Conservation (phyloP, 148 eudicot genomes). For the Vaccinium vitisidaea region DNA sequence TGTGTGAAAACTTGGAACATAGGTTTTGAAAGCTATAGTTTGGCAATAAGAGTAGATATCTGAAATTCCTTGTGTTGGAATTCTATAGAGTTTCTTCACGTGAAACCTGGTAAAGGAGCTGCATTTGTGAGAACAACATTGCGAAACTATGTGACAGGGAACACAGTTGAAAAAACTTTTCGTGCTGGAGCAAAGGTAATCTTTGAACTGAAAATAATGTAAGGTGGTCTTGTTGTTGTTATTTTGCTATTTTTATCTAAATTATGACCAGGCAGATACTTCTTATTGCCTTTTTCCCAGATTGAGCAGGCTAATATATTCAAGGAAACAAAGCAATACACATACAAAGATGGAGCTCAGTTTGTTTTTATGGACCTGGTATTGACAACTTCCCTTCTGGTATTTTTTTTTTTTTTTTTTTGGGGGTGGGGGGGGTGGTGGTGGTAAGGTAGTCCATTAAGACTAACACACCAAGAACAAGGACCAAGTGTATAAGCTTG, state of each 20-base stretch:
- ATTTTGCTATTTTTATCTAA: not conserved
- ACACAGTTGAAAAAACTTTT: constrained; percentile 90
- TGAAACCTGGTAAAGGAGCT: constrained; percentile 99
- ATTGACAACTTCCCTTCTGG: constrained; percentile 17
- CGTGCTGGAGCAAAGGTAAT: constrained; percentile 90
- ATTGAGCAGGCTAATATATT: constrained; percentile 64
- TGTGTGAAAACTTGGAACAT: not conserved
- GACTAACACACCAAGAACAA: no score
- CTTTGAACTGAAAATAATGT: not conserved
- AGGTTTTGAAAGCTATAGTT: not conserved
- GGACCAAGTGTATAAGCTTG: no score
- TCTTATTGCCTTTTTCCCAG: constrained; percentile 34
- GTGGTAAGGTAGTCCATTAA: no score
- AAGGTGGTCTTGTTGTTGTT: not conserved
- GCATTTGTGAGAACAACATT: constrained; percentile 94
- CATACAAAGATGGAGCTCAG: constrained; percentile 83
- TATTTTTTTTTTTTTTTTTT: no score
- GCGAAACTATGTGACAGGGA: constrained; percentile 82
- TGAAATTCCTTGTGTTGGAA: not conserved
- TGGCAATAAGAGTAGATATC: constrained; percentile 9
- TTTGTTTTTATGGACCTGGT: constrained; percentile 95
- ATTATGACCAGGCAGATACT: constrained; percentile 2
- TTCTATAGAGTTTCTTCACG: constrained; percentile 86
- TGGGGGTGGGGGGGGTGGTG: no score
- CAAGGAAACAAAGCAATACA: constrained; percentile 93